Evolutionary conservation across 768 basidiomycete species (phyloP).

Genomic region (Rhodosporidiobolus odoratus): DNA sequence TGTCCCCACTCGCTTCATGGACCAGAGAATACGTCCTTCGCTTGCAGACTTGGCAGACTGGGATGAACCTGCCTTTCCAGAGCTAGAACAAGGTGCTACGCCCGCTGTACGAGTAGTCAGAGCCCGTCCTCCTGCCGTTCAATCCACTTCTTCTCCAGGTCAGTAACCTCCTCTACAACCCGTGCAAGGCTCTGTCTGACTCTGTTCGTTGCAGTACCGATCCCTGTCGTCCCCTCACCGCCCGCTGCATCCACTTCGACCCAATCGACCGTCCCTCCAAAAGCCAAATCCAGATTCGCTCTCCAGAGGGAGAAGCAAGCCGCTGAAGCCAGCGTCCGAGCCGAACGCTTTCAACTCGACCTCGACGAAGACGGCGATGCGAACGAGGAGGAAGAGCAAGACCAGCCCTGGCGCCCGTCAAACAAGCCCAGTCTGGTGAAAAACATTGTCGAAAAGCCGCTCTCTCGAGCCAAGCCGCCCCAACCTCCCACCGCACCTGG

Average conservation of each 20-base stretch:
- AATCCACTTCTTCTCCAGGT: constrained; percentile 13
- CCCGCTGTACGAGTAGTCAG: constrained; percentile 23
- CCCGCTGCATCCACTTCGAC: not conserved
- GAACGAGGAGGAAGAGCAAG: not conserved
- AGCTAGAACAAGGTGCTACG: constrained; percentile 3
- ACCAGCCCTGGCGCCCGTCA: not conserved
- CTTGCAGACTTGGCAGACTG: constrained; percentile 23
- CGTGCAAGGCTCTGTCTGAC: not conserved
- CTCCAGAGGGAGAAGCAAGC: constrained; percentile 30
- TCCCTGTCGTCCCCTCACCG: constrained; percentile 11
- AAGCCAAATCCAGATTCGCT: constrained; percentile 34
- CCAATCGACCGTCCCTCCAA: not conserved
- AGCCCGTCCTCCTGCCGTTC: constrained; percentile 13
- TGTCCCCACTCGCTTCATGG: not conserved
- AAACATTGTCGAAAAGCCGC: constrained; percentile 22
- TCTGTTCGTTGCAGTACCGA: not conserved
- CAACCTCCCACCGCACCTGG: constrained; percentile 5
- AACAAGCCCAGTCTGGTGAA: constrained; percentile 17
- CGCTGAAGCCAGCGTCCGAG: not conserved
- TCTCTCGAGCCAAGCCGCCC: not conserved
- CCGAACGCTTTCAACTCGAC: constrained; percentile 25
- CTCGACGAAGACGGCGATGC: too few species aligned
- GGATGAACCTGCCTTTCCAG: constrained; percentile 28
- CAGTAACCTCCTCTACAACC: not conserved
- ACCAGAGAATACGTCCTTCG: constrained; percentile 17